Evolutionary conservation across 371 early-diverging fungal species (phyloP).

Genomic region (Mortierella sp.): DNA sequence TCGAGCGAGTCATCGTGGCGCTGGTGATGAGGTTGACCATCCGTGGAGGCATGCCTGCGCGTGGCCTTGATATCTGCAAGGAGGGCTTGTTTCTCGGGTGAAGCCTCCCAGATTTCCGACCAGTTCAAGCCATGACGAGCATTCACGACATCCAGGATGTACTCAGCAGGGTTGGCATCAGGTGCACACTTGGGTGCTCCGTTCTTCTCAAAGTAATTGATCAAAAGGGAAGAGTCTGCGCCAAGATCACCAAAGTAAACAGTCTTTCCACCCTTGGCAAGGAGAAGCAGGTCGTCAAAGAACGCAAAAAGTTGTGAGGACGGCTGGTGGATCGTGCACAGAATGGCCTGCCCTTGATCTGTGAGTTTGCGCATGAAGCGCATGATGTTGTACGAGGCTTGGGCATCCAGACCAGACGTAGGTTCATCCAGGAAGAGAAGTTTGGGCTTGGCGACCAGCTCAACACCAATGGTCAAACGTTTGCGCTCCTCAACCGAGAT

Average conservation of each 20-base stretch:
- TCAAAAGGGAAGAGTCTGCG: slow-evolving; percentile 60
- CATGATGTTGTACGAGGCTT: slow-evolving; percentile 78
- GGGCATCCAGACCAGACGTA: slow-evolving; percentile 80
- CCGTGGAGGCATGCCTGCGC: slow-evolving; percentile 6
- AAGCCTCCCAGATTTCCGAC: slow-evolving; percentile 69
- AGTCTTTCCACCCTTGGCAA: slow-evolving; percentile 84
- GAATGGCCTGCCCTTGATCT: slow-evolving; percentile 72
- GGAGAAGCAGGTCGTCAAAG: slow-evolving; percentile 82
- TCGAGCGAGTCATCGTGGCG: slow-evolving; percentile 38
- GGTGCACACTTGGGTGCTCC: slow-evolving; percentile 72
- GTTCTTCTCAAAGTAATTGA: slow-evolving; percentile 71
- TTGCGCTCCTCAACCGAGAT: slow-evolving; percentile 70
- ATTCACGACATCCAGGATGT: slow-evolving; percentile 75
- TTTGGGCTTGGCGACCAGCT: slow-evolving; percentile 81
- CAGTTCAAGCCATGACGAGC: slow-evolving; percentile 74
- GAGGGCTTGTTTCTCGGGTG: slow-evolving; percentile 46
- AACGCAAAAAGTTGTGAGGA: slow-evolving; percentile 82
- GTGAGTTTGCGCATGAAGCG: slow-evolving; percentile 79
- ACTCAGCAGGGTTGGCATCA: slow-evolving; percentile 77
- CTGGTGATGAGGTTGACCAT: background rate
- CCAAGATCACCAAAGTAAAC: slow-evolving; percentile 86
- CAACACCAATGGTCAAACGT: slow-evolving; percentile 70
- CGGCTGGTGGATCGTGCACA: slow-evolving; percentile 93
- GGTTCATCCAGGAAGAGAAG: slow-evolving; percentile 90
- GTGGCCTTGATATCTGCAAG: slow-evolving; percentile 33